Conservation (phyloP, 805 yeast species). For the Cyberlindnera petersonii region DNA sequence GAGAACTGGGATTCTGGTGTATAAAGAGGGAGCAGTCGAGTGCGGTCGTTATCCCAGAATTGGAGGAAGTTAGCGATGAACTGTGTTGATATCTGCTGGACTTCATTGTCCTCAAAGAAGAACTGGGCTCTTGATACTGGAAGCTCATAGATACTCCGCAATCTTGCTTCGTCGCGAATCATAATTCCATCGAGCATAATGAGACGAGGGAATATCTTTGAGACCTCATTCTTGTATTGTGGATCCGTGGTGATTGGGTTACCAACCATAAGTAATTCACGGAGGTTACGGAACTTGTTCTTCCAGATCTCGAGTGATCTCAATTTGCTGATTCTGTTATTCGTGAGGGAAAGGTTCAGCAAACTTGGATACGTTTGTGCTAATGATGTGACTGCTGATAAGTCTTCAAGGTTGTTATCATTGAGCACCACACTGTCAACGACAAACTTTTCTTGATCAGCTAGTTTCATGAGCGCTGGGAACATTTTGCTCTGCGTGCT, state of each 20-base stretch:
- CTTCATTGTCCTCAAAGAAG: conserved; percentile 76
- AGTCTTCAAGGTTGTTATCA: conserved; percentile 59
- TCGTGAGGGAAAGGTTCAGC: conserved; percentile 73
- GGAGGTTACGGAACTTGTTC: conserved; percentile 63
- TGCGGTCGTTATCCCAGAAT: conserved; percentile 78
- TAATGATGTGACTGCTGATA: conserved; percentile 54
- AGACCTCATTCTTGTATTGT: conserved; percentile 54
- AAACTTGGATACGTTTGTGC: conserved; percentile 73
- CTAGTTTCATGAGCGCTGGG: conserved; percentile 83
- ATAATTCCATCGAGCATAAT: conserved; percentile 72
- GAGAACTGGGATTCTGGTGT: conserved; percentile 85
- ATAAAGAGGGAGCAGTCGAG: conserved; percentile 66
- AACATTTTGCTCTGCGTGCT: conserved; percentile 76
- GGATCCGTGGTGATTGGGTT: conserved; percentile 63
- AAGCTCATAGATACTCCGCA: conserved; percentile 47
- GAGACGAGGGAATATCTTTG: conserved; percentile 75
- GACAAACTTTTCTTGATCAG: conserved; percentile 44
- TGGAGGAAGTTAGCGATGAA: conserved; percentile 73
- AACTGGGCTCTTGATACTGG: conserved; percentile 56
- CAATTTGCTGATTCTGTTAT: conserved; percentile 61
- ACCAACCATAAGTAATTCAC: conserved; percentile 74
- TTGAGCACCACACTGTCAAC: conserved; percentile 73
- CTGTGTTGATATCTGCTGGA: conserved; percentile 67
- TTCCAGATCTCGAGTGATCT: conserved; percentile 70
- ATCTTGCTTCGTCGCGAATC: conserved; percentile 68